phyloP scores from a whole-genome alignment of 108 stramenopile genomes.

The Stephanodiscus minutulus region DNA sequence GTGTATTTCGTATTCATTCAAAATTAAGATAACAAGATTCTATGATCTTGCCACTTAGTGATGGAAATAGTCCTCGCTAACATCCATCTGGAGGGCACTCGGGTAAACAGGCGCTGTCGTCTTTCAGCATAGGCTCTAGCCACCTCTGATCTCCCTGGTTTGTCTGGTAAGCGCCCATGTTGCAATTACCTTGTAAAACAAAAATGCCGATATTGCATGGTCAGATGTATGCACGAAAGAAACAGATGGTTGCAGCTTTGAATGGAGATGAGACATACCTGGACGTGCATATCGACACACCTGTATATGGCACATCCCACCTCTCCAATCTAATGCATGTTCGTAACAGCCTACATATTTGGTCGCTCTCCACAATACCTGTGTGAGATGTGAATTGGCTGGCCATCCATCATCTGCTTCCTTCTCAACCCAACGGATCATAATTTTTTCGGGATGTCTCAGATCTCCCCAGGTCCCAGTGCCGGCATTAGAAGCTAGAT shows the following conservation, averaged over 20 bases:
- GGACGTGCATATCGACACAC: constrained; percentile 43
- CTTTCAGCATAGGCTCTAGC: constrained; percentile 40
- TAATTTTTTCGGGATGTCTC: constrained; percentile 8
- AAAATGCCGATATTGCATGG: too few relatives aligned
- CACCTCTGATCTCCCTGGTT: constrained; percentile 20
- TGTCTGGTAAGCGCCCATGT: constrained; percentile 12
- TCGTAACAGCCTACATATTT: constrained; percentile 48
- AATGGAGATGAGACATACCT: constrained; percentile 11
- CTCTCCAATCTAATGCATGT: constrained; percentile 14
- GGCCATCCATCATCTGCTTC: too few relatives aligned
- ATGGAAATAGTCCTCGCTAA: not conserved
- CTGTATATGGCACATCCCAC: constrained; percentile 40
- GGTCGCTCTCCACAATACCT: constrained; percentile 37
- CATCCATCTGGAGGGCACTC: constrained; percentile 36
- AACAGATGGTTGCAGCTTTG: too few relatives aligned
- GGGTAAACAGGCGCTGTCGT: constrained; percentile 30
- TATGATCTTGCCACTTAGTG: not conserved
- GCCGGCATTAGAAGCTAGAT: constrained; percentile 18
- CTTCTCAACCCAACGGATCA: constrained; percentile 8
- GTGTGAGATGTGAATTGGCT: constrained; percentile 18
- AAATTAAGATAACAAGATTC: not conserved
- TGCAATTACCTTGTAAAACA: not conserved
- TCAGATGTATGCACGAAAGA: too few relatives aligned
- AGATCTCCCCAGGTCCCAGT: not conserved
- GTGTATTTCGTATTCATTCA: too few relatives aligned